Conservation (phyloP, 495 filamentous ascomycete species). For the Aspergillus indologenus region DNA sequence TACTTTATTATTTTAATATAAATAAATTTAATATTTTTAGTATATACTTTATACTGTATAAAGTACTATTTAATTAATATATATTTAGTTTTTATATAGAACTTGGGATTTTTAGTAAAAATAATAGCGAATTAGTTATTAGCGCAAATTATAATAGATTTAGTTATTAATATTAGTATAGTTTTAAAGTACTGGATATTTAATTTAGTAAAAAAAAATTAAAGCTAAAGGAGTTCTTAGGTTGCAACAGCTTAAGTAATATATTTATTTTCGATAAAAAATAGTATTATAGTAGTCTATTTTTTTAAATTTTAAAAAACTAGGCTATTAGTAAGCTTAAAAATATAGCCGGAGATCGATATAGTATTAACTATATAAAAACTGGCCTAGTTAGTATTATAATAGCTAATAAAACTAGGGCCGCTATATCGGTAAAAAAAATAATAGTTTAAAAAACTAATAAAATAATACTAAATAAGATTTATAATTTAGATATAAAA, state of each 20-base stretch:
- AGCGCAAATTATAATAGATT: not conserved
- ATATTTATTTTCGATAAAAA: not conserved
- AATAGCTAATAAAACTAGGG: not conserved
- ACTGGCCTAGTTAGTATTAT: constrained; percentile 3
- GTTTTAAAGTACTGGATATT: not conserved
- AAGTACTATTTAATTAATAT: not conserved
- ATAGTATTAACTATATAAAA: not conserved
- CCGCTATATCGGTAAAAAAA: not conserved
- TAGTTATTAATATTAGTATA: not conserved
- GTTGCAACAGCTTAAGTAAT: not conserved
- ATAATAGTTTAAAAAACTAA: not conserved
- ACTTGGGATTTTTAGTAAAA: not conserved
- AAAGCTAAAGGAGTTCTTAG: not conserved
- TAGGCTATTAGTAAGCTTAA: not conserved
- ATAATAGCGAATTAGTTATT: not conserved
- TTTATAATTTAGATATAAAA: too few relatives aligned
- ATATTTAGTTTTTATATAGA: not conserved
- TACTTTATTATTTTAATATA: not conserved
- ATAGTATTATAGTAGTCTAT: not conserved
- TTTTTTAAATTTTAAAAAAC: not conserved
- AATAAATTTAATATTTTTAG: not conserved
- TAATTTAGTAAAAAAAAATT: not conserved
- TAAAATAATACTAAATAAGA: too few relatives aligned
- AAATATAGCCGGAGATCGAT: not conserved
- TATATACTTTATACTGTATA: not conserved